A percentile compares a stretch with the other conserved stretches of the same genome.
Conservation (phyloP, 2,329 filamentous ascomycete genomes). For the Arthrinium puccinioides region DNA sequence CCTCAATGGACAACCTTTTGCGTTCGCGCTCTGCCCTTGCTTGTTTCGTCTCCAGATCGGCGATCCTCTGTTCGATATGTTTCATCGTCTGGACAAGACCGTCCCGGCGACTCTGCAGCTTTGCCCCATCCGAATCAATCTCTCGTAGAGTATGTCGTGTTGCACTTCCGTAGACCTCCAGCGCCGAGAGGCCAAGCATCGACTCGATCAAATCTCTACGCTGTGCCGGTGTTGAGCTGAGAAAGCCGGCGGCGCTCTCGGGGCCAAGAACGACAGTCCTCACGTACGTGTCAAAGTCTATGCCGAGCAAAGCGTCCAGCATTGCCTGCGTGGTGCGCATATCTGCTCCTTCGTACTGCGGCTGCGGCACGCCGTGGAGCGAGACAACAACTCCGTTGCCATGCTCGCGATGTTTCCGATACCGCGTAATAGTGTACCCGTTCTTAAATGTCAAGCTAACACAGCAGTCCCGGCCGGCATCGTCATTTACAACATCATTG, state of each 20-base stretch:
- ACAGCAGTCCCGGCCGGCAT: conserved; percentile 16
- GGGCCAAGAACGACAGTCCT: conserved; percentile 23
- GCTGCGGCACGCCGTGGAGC: conserved; percentile 16
- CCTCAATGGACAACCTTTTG: neutral
- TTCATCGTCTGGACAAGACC: neutral
- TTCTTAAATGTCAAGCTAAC: conserved; percentile 22
- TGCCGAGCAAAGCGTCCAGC: conserved; percentile 22
- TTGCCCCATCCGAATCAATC: conserved; percentile 11
- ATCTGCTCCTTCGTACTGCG: conserved; percentile 18
- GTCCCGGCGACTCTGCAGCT: neutral
- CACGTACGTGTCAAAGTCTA: conserved; percentile 23
- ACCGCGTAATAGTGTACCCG: conserved; percentile 21
- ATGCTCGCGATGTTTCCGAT: conserved; percentile 17
- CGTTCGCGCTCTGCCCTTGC: neutral
- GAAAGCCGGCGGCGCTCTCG: conserved; percentile 22
- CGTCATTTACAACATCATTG: conserved; percentile 24
- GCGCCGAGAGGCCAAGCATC: conserved; percentile 15
- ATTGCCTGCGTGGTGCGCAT: conserved; percentile 16
- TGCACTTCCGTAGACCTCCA: conserved; percentile 15
- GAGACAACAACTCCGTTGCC: conserved; percentile 20
- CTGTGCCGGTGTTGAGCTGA: conserved; percentile 18
- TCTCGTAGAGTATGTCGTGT: conserved; percentile 14
- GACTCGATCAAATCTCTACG: conserved; percentile 22
- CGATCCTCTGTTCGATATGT: conserved; percentile 1
- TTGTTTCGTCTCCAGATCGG: neutral